Evolutionary conservation across 2,329 filamentous ascomycete genomes (phyloP).

Genomic region (Ceratocystis huliohia): DNA sequence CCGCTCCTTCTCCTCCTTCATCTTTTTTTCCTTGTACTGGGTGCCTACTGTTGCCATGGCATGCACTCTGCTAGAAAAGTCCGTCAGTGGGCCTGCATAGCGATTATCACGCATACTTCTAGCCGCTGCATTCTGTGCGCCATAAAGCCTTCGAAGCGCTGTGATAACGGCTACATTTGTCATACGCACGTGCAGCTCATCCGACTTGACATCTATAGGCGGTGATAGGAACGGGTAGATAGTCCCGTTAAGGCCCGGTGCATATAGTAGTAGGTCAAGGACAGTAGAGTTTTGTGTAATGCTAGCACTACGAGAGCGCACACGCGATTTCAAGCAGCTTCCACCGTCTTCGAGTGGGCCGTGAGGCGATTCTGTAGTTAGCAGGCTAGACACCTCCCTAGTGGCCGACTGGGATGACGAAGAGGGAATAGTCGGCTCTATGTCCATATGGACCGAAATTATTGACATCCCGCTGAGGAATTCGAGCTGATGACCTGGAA

Average conservation of each 20-base stretch:
- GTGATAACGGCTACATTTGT: constrained; percentile 12
- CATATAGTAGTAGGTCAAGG: constrained; percentile 12
- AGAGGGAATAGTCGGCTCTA: neutral
- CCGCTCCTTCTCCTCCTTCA: neutral
- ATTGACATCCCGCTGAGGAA: constrained; percentile 7
- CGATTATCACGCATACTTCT: neutral
- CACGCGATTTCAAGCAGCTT: neutral
- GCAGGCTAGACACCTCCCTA: neutral
- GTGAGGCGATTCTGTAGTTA: neutral
- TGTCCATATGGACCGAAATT: constrained; percentile 15
- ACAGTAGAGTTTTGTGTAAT: neutral
- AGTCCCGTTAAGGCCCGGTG: constrained; percentile 3
- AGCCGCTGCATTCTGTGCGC: neutral
- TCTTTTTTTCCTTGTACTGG: neutral
- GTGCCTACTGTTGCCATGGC: constrained; percentile 13
- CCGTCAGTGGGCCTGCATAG: constrained; percentile 17
- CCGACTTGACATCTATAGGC: neutral
- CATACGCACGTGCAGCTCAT: constrained; percentile 11
- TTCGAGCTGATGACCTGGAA: neutral
- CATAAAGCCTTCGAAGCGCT: constrained; percentile 8
- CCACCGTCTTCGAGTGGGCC: neutral
- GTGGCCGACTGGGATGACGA: neutral
- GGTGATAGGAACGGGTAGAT: constrained; percentile 17
- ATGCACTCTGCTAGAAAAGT: constrained; percentile 15
- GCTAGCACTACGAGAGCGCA: constrained; percentile 2